These are phyloP conservation scores for Sarocladium brachiariae DNA, from an alignment of 2,329 filamentous ascomycete genomes.

Conservation along the genomic window DNA sequence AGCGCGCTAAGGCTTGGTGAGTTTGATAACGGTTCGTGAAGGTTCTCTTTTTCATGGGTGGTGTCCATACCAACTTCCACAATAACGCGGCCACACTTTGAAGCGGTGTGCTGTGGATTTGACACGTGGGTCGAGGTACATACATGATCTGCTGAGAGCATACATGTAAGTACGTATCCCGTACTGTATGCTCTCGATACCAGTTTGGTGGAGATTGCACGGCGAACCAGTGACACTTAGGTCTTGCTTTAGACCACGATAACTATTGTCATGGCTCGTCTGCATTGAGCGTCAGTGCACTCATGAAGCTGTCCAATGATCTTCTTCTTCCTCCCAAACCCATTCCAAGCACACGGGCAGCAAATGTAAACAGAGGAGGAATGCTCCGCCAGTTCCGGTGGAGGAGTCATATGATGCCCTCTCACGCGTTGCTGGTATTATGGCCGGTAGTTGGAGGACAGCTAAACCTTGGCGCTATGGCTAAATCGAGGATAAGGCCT, in stretches of 20 bases:
- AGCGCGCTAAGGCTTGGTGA: neutral
- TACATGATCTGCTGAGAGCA: neutral
- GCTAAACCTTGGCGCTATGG: neutral
- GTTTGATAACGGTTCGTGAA: conserved; percentile 3
- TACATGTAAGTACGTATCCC: too few relatives aligned
- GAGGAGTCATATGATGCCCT: neutral
- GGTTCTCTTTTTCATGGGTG: neutral
- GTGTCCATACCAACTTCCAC: too few relatives aligned
- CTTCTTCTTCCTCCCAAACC: too few relatives aligned
- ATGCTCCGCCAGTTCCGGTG: neutral
- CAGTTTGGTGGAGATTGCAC: conserved; percentile 1
- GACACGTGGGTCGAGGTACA: conserved; percentile 1
- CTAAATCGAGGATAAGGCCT: neutral
- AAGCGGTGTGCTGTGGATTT: neutral
- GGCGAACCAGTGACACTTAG: too few relatives aligned
- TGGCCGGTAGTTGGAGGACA: neutral
- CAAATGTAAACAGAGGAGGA: neutral
- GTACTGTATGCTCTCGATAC: too few relatives aligned
- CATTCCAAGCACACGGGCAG: neutral
- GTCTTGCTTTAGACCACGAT: too few relatives aligned
- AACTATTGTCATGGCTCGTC: too few relatives aligned
- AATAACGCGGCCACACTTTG: too few relatives aligned
- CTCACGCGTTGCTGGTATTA: neutral
- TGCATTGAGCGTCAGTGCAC: too few relatives aligned
- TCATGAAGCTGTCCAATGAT: too few relatives aligned